Evolutionary conservation across 441 rosid species (phyloP).

Genomic region (Capsella rubella): DNA sequence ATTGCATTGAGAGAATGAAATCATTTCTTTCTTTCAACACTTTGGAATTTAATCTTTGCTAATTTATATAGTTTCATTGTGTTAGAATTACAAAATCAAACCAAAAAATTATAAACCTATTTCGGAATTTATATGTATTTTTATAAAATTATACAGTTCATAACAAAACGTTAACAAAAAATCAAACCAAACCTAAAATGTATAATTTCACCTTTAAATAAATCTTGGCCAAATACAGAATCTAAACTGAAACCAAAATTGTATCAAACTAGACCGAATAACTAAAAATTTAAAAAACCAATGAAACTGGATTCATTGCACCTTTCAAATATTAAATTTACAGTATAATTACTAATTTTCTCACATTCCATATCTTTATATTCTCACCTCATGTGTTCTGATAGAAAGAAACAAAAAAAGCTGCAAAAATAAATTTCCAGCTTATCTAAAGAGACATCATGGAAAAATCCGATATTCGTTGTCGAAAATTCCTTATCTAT

Average conservation of each 20-base stretch:
- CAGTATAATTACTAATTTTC: slow-evolving; percentile 8
- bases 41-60: not conserved
- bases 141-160: too few species aligned
- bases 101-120: not conserved
- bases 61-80: not conserved
- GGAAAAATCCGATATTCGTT: slow-evolving; percentile 35
- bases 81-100: not conserved
- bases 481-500: slow-evolving; percentile 16
- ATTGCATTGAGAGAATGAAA: not conserved
- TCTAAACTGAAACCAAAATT: not conserved
- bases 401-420: slow-evolving; percentile 20
- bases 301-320: not conserved
- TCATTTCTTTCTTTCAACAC: not conserved
- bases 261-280: slow-evolving; percentile 15
- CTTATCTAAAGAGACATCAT: slow-evolving; percentile 10
- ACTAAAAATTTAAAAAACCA: slow-evolving; percentile 7
- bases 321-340: slow-evolving; percentile 6
- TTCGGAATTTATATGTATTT: too few species aligned
- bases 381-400: slow-evolving; percentile 30
- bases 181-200: not conserved
- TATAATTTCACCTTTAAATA: not conserved
- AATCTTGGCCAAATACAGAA: not conserved
- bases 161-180: not conserved
- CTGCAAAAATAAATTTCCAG: slow-evolving; percentile 34
- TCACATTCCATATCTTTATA: slow-evolving; percentile 10